phyloP scores from a whole-genome alignment of 345 rosid genomes.

The Salix viminalis region DNA sequence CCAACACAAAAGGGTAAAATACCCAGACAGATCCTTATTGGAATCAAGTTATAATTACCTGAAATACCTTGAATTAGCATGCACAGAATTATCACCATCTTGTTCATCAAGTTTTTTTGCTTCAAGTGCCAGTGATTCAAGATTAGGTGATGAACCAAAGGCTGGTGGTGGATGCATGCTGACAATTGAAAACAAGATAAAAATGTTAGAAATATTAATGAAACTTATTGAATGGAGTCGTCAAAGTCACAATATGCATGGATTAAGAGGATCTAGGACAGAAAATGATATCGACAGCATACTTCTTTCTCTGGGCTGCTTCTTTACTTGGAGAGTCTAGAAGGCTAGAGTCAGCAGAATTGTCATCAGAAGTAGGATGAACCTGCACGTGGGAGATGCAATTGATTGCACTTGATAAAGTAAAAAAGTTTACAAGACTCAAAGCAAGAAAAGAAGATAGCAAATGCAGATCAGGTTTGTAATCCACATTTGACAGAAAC shows the following conservation, averaged over 20 bases:
- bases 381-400: constrained; percentile 47
- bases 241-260: background rate
- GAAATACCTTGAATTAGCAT: constrained; percentile 60
- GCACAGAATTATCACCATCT: constrained; percentile 72
- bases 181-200: constrained; percentile 33
- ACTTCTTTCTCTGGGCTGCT: constrained; percentile 49
- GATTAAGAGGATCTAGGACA: background rate
- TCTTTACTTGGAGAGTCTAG: constrained; percentile 27
- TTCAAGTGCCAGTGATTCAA: constrained; percentile 81
- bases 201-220: constrained; percentile 17
- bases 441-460: background rate
- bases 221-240: background rate
- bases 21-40: background rate
- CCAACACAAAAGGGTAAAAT: background rate
- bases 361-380: constrained; percentile 48
- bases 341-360: constrained; percentile 35
- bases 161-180: constrained; percentile 98
- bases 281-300: constrained; percentile 3
- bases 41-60: constrained; percentile 39
- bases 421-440: background rate
- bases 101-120: constrained; percentile 40
- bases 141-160: constrained; percentile 94
- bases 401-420: constrained; percentile 9
- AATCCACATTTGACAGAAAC: background rate
- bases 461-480: background rate